Conservation (phyloP, 176 grass and related monocot genomes). For the Triticum urartu region DNA sequence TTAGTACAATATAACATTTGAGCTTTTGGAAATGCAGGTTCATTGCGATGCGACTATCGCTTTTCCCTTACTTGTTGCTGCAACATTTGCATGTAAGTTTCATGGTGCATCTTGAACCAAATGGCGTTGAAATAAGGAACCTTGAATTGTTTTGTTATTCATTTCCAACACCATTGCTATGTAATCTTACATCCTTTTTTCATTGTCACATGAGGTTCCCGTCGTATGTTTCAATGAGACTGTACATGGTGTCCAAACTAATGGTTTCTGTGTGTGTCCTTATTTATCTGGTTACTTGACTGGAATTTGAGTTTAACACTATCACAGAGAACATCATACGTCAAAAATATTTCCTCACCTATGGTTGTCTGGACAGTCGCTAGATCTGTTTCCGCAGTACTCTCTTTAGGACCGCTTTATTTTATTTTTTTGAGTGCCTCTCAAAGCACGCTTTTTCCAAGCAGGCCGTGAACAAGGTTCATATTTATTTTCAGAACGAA, state of each 20-base stretch:
- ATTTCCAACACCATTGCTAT: background rate
- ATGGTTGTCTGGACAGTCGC: too few relatives aligned
- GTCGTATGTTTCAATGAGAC: background rate
- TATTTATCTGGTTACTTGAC: background rate
- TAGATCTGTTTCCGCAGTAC: too few relatives aligned
- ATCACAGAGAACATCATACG: too few relatives aligned
- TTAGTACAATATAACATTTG: background rate
- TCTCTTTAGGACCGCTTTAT: too few relatives aligned
- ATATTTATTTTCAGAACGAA: too few relatives aligned
- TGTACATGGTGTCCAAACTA: background rate
- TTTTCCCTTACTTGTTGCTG: constrained; percentile 73
- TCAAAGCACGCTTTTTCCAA: too few relatives aligned
- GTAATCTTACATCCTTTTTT: background rate
- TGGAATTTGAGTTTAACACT: background rate
- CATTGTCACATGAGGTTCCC: background rate
- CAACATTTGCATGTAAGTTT: constrained; percentile 69
- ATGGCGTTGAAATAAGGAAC: background rate
- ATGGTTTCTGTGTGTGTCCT: background rate
- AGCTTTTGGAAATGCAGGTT: constrained; percentile 52
- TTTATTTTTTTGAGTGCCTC: too few relatives aligned
- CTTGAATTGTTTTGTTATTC: background rate
- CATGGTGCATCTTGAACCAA: constrained; percentile 7
- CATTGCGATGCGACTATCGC: constrained; percentile 90
- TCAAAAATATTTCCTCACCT: too few relatives aligned
- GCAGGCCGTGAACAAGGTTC: too few relatives aligned